Conservation (phyloP, 306 rosid genomes). For the Pterocarpus macrocarpus region DNA sequence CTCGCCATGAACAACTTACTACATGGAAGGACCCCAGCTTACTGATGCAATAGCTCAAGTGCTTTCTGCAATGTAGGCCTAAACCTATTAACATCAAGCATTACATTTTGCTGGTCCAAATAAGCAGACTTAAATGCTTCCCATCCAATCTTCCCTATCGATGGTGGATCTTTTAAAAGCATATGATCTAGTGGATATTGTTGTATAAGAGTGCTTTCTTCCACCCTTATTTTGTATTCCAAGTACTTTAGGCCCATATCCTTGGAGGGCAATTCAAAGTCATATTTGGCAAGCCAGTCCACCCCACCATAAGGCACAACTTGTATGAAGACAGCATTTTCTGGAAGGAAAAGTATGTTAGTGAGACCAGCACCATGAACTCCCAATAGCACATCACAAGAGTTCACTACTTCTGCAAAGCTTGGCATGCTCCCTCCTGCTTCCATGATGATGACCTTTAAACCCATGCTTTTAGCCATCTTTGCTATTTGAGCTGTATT, state of each 20-base stretch:
- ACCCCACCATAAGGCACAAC: slow-evolving; percentile 78
- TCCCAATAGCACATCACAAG: slow-evolving; percentile 92
- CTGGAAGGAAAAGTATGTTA: slow-evolving; percentile 85
- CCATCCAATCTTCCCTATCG: slow-evolving; percentile 68
- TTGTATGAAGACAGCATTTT: slow-evolving; percentile 80
- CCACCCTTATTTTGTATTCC: slow-evolving; percentile 70
- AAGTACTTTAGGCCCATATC: slow-evolving; percentile 78
- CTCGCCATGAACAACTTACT: slow-evolving; percentile 6
- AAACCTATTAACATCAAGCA: slow-evolving; percentile 72
- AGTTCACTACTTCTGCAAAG: slow-evolving; percentile 71
- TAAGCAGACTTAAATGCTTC: slow-evolving; percentile 60
- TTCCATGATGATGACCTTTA: slow-evolving; percentile 62
- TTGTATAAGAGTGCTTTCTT: slow-evolving; percentile 79
- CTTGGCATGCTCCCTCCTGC: slow-evolving; percentile 55
- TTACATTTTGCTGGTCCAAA: slow-evolving; percentile 79
- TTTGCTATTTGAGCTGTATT: slow-evolving; percentile 62
- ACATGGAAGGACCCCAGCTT: slow-evolving; percentile 6
- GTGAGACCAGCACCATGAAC: slow-evolving; percentile 97
- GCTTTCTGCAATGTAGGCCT: slow-evolving; percentile 74
- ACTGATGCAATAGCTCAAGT: slow-evolving; percentile 75
- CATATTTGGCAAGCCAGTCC: slow-evolving; percentile 71
- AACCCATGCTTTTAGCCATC: slow-evolving; percentile 72
- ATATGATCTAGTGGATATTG: slow-evolving; percentile 73
- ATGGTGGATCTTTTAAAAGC: slow-evolving; percentile 62
- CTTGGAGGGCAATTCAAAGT: slow-evolving; percentile 69